A percentile compares a stretch with the other conserved stretches of the same genome.
Conservation (phyloP, 768 basidiomycete genomes). For the Podaxis sp. region DNA sequence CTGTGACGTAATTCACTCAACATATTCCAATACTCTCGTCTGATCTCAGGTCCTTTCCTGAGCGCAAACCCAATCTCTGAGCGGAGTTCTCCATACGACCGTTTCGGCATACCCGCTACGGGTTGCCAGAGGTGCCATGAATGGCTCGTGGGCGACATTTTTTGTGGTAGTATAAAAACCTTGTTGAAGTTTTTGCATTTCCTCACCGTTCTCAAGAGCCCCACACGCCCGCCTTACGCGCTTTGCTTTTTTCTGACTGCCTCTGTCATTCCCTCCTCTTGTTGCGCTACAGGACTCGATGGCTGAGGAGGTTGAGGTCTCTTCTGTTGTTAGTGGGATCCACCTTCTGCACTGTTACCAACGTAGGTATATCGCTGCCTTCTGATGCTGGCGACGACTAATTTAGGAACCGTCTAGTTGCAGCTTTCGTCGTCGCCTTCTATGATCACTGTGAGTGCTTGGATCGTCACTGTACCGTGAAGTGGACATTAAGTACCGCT, state of each 20-base stretch:
- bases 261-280: too few relatives aligned
- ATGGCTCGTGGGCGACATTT: background rate
- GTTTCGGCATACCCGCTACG: background rate
- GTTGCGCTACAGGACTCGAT: too few relatives aligned
- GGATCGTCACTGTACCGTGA: background rate
- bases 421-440: constrained; percentile 20
- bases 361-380: too few relatives aligned
- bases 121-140: background rate
- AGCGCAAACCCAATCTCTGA: background rate
- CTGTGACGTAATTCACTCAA: too few relatives aligned
- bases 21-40: too few relatives aligned
- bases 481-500: background rate
- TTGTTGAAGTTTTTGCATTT: background rate
- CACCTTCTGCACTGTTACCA: too few relatives aligned
- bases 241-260: too few relatives aligned
- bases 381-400: too few relatives aligned
- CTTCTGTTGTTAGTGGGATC: too few relatives aligned
- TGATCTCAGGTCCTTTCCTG: constrained; percentile 26
- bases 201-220: background rate
- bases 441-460: constrained; percentile 26
- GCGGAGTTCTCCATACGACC: background rate
- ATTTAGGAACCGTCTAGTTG: constrained; percentile 18
- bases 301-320: too few relatives aligned
- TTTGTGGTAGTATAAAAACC: background rate
- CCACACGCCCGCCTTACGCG: too few relatives aligned